These are phyloP conservation scores for Solanum etuberosum DNA, from an alignment of 257 asterid species.

Conservation along the genomic window DNA sequence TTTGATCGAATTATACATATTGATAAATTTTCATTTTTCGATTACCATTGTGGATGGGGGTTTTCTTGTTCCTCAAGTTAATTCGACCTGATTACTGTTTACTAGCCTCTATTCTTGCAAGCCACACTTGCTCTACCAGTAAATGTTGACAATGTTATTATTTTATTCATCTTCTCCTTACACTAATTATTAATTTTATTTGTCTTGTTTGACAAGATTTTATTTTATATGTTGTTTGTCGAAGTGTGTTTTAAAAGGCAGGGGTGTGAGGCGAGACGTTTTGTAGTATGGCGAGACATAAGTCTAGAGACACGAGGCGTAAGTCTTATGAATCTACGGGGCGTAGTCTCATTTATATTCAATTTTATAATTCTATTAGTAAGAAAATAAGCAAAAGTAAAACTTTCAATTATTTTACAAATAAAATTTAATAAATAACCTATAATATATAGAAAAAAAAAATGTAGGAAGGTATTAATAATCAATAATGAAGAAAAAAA, in stretches of 20 bases:
- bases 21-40: not conserved
- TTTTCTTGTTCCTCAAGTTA: not conserved
- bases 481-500: not conserved
- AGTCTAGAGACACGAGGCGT: rapidly evolving
- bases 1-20: not conserved
- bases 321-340: no score
- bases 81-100: not conserved
- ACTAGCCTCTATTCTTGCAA: not conserved
- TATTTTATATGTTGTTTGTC: not conserved
- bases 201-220: not conserved
- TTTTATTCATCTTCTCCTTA: not conserved
- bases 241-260: not conserved
- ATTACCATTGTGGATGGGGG: not conserved
- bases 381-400: no score
- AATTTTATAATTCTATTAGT: no score
- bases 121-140: not conserved
- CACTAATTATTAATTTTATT: not conserved
- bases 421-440: no score
- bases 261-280: rapidly evolving
- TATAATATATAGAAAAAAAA: no score
- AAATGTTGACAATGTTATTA: not conserved
- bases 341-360: no score
- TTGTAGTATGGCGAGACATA: no score
- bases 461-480: not conserved
- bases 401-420: no score